Evolutionary conservation across 805 yeast species (phyloP).

Genomic region (Wickerhamomyces sydowiorum): DNA sequence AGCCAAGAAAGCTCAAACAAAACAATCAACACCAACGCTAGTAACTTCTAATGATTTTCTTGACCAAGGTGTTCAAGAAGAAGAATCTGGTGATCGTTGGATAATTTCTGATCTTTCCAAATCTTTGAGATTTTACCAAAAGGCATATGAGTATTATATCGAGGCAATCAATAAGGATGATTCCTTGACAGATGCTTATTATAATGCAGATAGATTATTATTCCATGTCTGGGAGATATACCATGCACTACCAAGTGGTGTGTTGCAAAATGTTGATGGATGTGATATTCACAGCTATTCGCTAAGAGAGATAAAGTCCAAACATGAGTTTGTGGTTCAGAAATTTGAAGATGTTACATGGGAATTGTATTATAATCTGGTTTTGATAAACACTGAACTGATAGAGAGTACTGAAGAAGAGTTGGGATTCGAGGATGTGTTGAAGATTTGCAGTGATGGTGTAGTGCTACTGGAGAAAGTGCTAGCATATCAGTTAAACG

Average conservation of each 20-base stretch:
- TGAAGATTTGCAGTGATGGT: slow-evolving; percentile 4
- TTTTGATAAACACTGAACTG: slow-evolving; percentile 14
- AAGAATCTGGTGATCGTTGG: slow-evolving; percentile 78
- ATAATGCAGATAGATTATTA: slow-evolving; percentile 53
- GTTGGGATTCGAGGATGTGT: slow-evolving; percentile 12
- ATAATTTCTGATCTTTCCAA: slow-evolving; percentile 58
- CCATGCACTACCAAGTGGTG: slow-evolving; percentile 34
- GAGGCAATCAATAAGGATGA: slow-evolving; percentile 21
- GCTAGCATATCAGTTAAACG: slow-evolving; percentile 13
- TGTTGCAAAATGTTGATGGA: slow-evolving; percentile 26
- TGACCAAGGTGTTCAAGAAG: slow-evolving; percentile 53
- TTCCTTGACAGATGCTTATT: slow-evolving; percentile 40
- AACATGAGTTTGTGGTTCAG: slow-evolving; percentile 8
- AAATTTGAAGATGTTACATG: slow-evolving; percentile 15
- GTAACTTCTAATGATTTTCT: slow-evolving; percentile 44
- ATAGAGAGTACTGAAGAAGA: slow-evolving; percentile 8
- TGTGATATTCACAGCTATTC: slow-evolving; percentile 4
- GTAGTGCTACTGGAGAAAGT: slow-evolving; percentile 4
- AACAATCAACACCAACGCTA: slow-evolving; percentile 5
- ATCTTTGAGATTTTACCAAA: slow-evolving; percentile 57
- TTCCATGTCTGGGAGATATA: slow-evolving; percentile 53
- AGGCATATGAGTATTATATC: slow-evolving; percentile 42
- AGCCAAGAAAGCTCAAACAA: slow-evolving; percentile 7
- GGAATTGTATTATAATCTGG: slow-evolving; percentile 22
- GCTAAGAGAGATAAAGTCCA: slow-evolving; percentile 9